Conservation (phyloP, 768 basidiomycete genomes). For the Xerocomus spinulosus region DNA sequence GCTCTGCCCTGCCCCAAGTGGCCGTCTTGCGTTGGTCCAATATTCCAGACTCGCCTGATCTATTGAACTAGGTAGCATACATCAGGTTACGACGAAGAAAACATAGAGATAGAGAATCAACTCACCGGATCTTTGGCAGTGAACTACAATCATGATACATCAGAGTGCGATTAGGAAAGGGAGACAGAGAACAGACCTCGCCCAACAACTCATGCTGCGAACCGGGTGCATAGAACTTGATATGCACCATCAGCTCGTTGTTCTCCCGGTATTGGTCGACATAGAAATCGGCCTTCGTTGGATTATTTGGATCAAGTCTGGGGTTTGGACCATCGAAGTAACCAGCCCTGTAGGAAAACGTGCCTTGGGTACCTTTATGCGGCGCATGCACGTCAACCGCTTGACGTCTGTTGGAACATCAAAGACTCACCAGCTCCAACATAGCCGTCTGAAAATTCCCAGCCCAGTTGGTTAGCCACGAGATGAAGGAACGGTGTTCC, state of each 20-base stretch:
- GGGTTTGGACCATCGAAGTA: neutral
- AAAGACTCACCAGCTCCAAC: neutral
- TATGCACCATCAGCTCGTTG: too few relatives aligned
- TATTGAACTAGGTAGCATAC: neutral
- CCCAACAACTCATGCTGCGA: neutral
- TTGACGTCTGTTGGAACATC: neutral
- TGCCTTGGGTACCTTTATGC: neutral
- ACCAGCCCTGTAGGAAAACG: neutral
- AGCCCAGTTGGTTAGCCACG: neutral
- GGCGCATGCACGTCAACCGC: neutral
- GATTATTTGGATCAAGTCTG: too few relatives aligned
- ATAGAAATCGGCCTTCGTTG: too few relatives aligned
- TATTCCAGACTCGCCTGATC: neutral
- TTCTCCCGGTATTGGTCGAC: too few relatives aligned
- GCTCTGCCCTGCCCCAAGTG: too few relatives aligned
- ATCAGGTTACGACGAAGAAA: neutral
- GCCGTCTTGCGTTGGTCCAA: neutral
- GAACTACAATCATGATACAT: neutral
- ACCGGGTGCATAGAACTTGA: neutral
- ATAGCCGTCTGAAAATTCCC: neutral
- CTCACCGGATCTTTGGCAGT: neutral
- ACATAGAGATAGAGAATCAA: too few relatives aligned
- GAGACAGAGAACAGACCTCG: neutral
- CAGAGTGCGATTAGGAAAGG: neutral
- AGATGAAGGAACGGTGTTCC: neutral